Evolutionary conservation across 2,329 filamentous ascomycete species (phyloP), one percentile per base, ranked within the genome.

Genomic region (Sporothrix humicola): DNA sequence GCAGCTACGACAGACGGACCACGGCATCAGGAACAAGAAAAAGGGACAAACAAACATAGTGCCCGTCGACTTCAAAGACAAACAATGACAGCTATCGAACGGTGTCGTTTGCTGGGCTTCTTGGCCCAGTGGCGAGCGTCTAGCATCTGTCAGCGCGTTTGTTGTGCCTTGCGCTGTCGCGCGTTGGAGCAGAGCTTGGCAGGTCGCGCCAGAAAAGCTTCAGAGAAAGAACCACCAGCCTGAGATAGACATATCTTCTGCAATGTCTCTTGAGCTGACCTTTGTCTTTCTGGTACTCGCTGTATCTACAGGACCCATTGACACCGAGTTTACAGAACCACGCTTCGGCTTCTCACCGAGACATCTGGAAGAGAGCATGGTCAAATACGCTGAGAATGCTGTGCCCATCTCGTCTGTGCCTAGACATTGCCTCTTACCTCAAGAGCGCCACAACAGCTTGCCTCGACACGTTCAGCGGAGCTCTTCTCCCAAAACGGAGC

Each of bases 91-190:
- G 12, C 8, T 7, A 31, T 12, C 12, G 20, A 31, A 17, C 23
- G 12, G 23, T 2, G 20, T 13, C 26, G 42, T 15, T 17, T 31
- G n/a, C 12, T 23, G n/a, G 5, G 2, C 23, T 31, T 37, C 7
- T 65, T 17, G 61, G 61, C 8, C 6, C 31, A 44, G 31, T 63
- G 31, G 31, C 61, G 61, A 48, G 42, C n/a, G 61, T 17, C 42
- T 65, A 48, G 61, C 61, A 46, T 13, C 26, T 46, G 37, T 46
- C 59, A 46, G 61, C 42, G 42, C 61, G 61, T 52, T 52, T 68
- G 63, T 52, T 52, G 63, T 68, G 46, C 31, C 46, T 37, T 37
- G 46, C 44, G 46, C 63, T 7, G 20, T 68, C 46, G 63, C 63
- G 63, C 13, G 59, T n/a, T 20, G 63, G 46, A 37, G 31, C 5